Evolutionary conservation across 2,329 filamentous ascomycete genomes (phyloP).

Genomic region (Beauveria medogensis): DNA sequence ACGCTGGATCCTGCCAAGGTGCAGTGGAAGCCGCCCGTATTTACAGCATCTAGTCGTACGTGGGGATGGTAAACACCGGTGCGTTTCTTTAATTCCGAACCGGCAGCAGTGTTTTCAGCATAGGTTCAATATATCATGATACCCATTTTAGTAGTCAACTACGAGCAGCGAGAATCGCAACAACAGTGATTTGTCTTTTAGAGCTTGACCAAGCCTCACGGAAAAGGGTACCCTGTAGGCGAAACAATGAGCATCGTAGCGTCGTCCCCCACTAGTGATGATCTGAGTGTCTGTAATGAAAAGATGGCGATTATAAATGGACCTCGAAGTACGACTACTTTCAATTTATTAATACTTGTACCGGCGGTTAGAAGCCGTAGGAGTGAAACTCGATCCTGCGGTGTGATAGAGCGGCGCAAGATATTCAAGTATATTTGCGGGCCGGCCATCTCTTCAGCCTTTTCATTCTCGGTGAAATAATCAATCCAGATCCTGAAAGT

Average conservation of each 20-base stretch:
- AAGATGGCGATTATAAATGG: not conserved
- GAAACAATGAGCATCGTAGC: not conserved
- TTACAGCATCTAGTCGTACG: conserved; percentile 79
- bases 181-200: not conserved
- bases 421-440: too few relatives aligned
- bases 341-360: too few relatives aligned
- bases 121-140: not conserved
- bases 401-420: too few relatives aligned
- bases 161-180: not conserved
- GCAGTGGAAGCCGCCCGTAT: conserved; percentile 94
- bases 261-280: not conserved
- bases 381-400: too few relatives aligned
- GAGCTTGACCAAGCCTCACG: not conserved
- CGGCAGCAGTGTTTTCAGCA: not conserved
- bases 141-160: not conserved
- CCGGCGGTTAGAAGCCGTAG: too few relatives aligned
- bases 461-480: too few relatives aligned
- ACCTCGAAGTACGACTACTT: too few relatives aligned
- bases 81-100: not conserved
- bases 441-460: too few relatives aligned
- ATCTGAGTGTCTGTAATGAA: not conserved
- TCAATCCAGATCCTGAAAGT: too few relatives aligned
- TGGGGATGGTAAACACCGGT: conserved; percentile 75
- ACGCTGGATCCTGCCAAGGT: conserved; percentile 70
- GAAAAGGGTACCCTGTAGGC: not conserved